Percentiles rank a stretch among this genome's conserved stretches.
These are phyloP conservation scores for Sideroxylon spinosum DNA, from an alignment of 179 eudicot genomes.

Conservation along the genomic window DNA sequence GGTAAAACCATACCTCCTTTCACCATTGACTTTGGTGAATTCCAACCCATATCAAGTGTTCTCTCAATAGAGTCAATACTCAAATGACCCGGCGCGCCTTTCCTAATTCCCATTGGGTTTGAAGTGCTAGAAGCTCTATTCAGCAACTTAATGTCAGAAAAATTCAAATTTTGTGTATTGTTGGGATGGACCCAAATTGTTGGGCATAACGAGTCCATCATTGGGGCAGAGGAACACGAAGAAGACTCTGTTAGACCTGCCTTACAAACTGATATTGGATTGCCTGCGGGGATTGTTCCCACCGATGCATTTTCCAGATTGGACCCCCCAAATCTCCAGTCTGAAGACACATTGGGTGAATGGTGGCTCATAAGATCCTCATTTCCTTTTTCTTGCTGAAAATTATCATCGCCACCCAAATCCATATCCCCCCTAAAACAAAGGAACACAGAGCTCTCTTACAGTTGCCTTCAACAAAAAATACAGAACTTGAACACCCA, in stretches of 20 bases:
- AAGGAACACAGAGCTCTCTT: slow-evolving; percentile 13
- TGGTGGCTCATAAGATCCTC: slow-evolving; percentile 44
- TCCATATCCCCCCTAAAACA: slow-evolving; percentile 33
- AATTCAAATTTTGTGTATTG: slow-evolving; percentile 41
- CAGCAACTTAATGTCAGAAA: slow-evolving; percentile 50
- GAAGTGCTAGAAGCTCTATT: slow-evolving; percentile 35
- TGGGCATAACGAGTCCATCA: slow-evolving; percentile 59
- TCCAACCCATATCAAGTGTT: slow-evolving; percentile 35
- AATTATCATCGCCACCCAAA: slow-evolving; percentile 42
- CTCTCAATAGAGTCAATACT: slow-evolving; percentile 16
- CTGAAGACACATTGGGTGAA: slow-evolving; percentile 44
- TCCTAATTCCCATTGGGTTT: slow-evolving; percentile 23
- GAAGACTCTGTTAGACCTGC: slow-evolving; percentile 29
- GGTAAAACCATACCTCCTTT: slow-evolving; percentile 48
- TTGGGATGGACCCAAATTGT: slow-evolving; percentile 62
- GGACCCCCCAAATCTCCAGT: slow-evolving; percentile 52
- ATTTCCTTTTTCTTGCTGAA: slow-evolving; percentile 48
- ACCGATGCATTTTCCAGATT: slow-evolving; percentile 44
- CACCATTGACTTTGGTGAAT: slow-evolving; percentile 41
- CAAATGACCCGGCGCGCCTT: slow-evolving; percentile 21
- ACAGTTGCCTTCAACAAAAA: background rate
- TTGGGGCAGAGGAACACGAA: slow-evolving; percentile 46
- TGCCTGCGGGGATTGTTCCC: slow-evolving; percentile 37
- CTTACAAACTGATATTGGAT: slow-evolving; percentile 34
- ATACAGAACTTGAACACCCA: slow-evolving; percentile 3